Conservation (phyloP, 139 green algal species). For the Auxenochlorella protothecoides region DNA sequence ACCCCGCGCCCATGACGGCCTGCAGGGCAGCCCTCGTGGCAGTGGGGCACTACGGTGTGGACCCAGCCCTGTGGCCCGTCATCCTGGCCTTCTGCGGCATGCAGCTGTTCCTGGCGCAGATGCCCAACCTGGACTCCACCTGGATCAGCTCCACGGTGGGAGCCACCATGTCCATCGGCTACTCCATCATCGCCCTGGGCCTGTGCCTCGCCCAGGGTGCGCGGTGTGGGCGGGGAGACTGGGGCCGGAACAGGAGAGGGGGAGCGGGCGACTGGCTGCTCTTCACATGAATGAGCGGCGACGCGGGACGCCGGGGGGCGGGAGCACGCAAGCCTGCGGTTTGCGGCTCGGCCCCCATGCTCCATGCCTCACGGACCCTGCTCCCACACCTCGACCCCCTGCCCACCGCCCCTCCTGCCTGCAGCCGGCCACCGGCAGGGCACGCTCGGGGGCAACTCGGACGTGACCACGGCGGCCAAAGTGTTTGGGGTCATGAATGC, state of each 20-base stretch:
- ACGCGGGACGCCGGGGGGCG: too few species aligned
- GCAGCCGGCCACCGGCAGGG: not conserved
- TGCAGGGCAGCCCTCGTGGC: not conserved
- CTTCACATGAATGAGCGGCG: too few species aligned
- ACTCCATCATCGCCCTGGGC: slow-evolving; percentile 19
- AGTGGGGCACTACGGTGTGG: not conserved
- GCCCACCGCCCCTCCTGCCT: too few species aligned
- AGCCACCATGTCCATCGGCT: slow-evolving; percentile 13
- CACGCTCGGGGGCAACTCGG: not conserved
- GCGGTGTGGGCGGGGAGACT: too few species aligned
- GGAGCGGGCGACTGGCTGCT: too few species aligned
- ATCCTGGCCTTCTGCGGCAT: slow-evolving; percentile 19
- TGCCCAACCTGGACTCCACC: slow-evolving; percentile 20
- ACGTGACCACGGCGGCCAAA: slow-evolving; percentile 5
- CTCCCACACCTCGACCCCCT: too few species aligned
- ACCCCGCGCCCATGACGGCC: too few species aligned
- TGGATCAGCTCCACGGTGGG: slow-evolving; percentile 27
- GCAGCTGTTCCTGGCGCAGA: slow-evolving; percentile 24
- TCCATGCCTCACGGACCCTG: too few species aligned
- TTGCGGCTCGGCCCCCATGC: too few species aligned
- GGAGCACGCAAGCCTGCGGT: too few species aligned
- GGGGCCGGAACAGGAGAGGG: not conserved
- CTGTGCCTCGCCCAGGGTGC: slow-evolving; percentile 4
- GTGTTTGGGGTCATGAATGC: slow-evolving; percentile 28
- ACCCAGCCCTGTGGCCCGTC: slow-evolving; percentile 8